These are phyloP conservation scores for Fraxinus cuspidata DNA, from an alignment of 257 asterid species.

Conservation along the genomic window DNA sequence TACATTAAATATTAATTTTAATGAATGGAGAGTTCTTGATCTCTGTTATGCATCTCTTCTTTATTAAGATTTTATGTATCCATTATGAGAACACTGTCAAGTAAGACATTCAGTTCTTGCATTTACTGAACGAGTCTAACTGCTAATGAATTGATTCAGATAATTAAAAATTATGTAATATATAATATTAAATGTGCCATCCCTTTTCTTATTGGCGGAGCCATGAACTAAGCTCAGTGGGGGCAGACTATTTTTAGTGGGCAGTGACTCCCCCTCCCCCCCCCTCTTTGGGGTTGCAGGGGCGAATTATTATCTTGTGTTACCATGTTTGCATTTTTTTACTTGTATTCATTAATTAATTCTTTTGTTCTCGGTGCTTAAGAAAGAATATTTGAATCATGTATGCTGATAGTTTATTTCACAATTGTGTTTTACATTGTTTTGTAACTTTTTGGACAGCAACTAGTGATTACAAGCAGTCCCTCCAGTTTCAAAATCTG, in stretches of 20 bases:
- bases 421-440: background rate
- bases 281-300: background rate
- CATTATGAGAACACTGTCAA: slow-evolving; percentile 1
- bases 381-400: background rate
- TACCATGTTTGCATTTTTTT: background rate
- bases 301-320: slow-evolving; percentile 11
- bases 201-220: background rate
- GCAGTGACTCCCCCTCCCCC: no score
- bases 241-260: no score
- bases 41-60: slow-evolving; percentile 1
- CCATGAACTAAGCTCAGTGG: no score
- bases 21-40: background rate
- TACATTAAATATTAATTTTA: background rate
- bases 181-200: background rate
- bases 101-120: background rate
- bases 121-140: slow-evolving; percentile 6
- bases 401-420: background rate
- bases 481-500: slow-evolving; percentile 89
- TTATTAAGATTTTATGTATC: background rate
- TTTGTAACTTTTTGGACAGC: slow-evolving; percentile 48
- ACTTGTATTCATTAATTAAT: slow-evolving; percentile 5
- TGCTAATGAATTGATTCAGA: slow-evolving; percentile 6
- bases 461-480: slow-evolving; percentile 89
- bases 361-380: background rate
- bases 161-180: slow-evolving; percentile 7